Conservation (phyloP, 2,329 filamentous ascomycete genomes). For the Eutypella sp. region DNA sequence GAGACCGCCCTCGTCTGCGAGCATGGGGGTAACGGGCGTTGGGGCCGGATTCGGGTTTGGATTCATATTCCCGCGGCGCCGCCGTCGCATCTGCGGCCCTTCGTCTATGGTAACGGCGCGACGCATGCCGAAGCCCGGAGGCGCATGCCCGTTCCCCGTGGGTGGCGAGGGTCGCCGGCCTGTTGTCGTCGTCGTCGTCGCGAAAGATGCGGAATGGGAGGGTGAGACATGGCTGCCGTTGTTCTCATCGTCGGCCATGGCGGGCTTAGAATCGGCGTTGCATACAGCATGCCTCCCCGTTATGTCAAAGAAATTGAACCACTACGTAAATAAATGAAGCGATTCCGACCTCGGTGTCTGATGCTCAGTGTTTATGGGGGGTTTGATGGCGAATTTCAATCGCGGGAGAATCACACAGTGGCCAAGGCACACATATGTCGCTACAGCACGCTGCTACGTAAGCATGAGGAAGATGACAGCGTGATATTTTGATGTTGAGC, state of each 20-base stretch:
- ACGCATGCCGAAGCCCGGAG: conserved; percentile 34
- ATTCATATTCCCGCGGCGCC: conserved; percentile 17
- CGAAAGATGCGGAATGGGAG: conserved; percentile 16
- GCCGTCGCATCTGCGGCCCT: conserved; percentile 18
- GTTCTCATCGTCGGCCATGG: conserved; percentile 27
- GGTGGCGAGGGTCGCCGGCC: conserved; percentile 6
- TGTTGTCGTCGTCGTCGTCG: conserved; percentile 10
- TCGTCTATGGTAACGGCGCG: conserved; percentile 38
- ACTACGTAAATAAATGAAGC: too few relatives aligned
- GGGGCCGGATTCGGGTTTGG: conserved; percentile 15
- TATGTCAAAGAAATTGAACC: too few relatives aligned
- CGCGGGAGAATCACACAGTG: too few relatives aligned
- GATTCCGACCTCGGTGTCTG: too few relatives aligned
- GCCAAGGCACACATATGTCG: too few relatives aligned
- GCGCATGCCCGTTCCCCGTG: conserved; percentile 16
- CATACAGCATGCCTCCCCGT: neutral
- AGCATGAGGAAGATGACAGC: too few relatives aligned
- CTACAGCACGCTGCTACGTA: too few relatives aligned
- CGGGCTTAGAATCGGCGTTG: conserved; percentile 1
- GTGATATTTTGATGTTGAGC: too few relatives aligned
- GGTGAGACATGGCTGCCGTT: conserved; percentile 15
- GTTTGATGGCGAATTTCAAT: too few relatives aligned
- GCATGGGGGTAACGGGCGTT: neutral
- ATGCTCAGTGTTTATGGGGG: too few relatives aligned
- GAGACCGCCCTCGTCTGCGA: neutral